Percentiles rank a stretch among this genome's conserved stretches.
Evolutionary conservation across 192 early-diverging fungal species (phyloP).

Genomic region (Linnemannia schmuckeri): DNA sequence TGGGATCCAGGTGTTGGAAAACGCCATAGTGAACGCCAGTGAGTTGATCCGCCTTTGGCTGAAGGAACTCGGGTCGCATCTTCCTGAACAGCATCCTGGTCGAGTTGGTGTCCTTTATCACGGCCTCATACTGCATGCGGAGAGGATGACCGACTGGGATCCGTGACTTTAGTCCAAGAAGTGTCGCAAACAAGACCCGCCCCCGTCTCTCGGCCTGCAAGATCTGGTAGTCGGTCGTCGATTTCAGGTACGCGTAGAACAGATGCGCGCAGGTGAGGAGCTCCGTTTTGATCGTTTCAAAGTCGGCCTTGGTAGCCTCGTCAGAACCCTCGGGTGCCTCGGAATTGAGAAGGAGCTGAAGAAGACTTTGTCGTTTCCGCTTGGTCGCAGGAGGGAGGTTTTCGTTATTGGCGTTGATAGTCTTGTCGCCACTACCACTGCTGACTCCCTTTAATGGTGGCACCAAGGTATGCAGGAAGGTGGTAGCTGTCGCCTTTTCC

Average conservation of each 20-base stretch:
- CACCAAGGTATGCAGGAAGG: background rate
- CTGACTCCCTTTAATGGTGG: background rate
- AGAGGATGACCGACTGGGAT: slow-evolving; percentile 6
- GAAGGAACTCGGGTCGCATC: slow-evolving; percentile 14
- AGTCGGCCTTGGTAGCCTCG: background rate
- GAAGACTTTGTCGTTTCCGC: background rate
- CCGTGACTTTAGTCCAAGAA: background rate
- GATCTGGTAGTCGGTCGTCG: slow-evolving; percentile 12
- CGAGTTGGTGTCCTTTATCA: slow-evolving; percentile 9
- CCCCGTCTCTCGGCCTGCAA: slow-evolving; percentile 12
- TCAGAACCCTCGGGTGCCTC: slow-evolving; percentile 1
- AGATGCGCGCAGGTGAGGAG: slow-evolving; percentile 3
- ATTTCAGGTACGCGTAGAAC: slow-evolving; percentile 9
- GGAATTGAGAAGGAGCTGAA: background rate
- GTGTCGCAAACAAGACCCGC: background rate
- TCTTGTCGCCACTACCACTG: background rate
- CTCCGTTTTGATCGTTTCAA: background rate
- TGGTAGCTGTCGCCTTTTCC: slow-evolving; percentile 1
- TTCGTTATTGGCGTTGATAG: background rate
- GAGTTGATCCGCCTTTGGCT: slow-evolving; percentile 12
- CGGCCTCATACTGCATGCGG: slow-evolving; percentile 5
- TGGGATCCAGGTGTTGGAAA: slow-evolving; percentile 16
- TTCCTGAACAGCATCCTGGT: slow-evolving; percentile 13
- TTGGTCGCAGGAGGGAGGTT: background rate
- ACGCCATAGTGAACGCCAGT: slow-evolving; percentile 13